Conservation (phyloP, 1,284 basidiomycete species). For the Afroboletus lepidellus region DNA sequence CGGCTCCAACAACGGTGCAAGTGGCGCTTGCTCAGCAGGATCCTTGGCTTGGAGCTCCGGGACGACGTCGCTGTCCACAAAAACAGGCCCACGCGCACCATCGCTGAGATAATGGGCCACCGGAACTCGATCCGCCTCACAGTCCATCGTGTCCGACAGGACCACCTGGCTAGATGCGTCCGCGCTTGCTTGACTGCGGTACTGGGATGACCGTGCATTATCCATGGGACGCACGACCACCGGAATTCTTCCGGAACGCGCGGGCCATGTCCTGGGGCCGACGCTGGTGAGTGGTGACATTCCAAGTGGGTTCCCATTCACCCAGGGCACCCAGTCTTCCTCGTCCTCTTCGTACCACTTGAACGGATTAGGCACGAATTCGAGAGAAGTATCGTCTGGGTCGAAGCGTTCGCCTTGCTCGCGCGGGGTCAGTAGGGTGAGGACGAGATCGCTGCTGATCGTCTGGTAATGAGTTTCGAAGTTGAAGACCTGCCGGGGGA, state of each 20-base stretch:
- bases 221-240: background rate
- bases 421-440: background rate
- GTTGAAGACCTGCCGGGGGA: background rate
- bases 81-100: background rate
- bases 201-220: background rate
- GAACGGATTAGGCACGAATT: background rate
- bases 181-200: background rate
- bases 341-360: background rate
- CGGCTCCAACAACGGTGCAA: background rate
- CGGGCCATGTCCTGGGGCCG: background rate
- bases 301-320: background rate
- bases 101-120: background rate
- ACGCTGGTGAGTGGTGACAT: background rate
- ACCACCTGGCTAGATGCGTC: background rate
- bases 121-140: background rate
- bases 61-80: background rate
- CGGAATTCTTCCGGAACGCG: background rate
- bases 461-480: background rate
- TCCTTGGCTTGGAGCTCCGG: background rate
- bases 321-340: background rate
- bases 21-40: background rate
- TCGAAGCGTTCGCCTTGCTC: background rate
- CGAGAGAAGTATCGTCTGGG: background rate
- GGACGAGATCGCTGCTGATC: background rate
- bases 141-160: background rate